A percentile compares a stretch with the other conserved stretches of the same genome.
phyloP scores from a whole-genome alignment of 768 basidiomycete species.

The Rhodotorula babjevae region DNA sequence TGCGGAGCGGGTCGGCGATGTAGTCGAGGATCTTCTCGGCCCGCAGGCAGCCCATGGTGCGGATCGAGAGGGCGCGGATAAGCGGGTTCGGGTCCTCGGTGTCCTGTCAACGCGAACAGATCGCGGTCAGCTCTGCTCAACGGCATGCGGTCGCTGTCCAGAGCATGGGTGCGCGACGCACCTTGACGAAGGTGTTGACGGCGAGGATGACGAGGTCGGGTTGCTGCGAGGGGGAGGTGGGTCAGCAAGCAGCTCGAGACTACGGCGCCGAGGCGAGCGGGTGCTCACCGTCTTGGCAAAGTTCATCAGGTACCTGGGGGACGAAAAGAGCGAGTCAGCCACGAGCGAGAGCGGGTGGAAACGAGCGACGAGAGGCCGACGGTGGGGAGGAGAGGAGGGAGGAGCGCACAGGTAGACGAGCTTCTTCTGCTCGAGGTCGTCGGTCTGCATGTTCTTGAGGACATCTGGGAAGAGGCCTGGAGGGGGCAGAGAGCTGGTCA shows the following conservation, averaged over 20 bases:
- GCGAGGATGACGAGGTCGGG: slow-evolving; percentile 98
- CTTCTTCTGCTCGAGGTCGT: slow-evolving; percentile 99
- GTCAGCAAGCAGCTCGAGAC: too few relatives aligned
- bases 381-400: neutral
- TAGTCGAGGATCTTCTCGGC: slow-evolving; percentile 99
- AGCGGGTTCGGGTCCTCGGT: slow-evolving; percentile 94
- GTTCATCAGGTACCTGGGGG: slow-evolving; percentile 86
- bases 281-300: slow-evolving; percentile 72
- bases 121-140: too few relatives aligned
- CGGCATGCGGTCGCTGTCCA: too few relatives aligned
- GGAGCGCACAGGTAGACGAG: slow-evolving; percentile 57
- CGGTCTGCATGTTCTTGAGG: slow-evolving; percentile 99
- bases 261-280: neutral
- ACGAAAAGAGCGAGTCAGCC: too few relatives aligned
- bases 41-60: slow-evolving; percentile 94
- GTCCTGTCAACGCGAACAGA: too few relatives aligned
- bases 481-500: neutral
- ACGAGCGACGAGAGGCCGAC: neutral
- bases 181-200: slow-evolving; percentile 91
- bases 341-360: too few relatives aligned
- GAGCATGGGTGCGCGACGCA: slow-evolving; percentile 34
- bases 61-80: slow-evolving; percentile 89
- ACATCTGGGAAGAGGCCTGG: slow-evolving; percentile 93
- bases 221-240: slow-evolving; percentile 50
- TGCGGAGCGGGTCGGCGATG: slow-evolving; percentile 88